phyloP scores from a whole-genome alignment of 179 eudicot genomes.

The Vitellaria paradoxa region DNA sequence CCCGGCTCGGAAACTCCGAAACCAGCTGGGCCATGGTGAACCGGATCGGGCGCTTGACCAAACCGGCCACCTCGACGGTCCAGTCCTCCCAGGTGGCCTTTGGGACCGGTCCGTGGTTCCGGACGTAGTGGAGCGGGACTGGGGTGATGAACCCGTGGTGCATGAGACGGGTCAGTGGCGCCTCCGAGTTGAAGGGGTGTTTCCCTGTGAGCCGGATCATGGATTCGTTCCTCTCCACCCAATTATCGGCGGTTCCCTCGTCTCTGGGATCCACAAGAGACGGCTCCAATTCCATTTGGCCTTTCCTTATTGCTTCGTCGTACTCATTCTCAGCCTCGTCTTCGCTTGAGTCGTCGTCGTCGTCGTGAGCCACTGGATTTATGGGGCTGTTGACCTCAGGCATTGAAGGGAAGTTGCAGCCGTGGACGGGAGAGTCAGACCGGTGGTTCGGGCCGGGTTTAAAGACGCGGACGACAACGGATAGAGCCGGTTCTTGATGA shows the following conservation, averaged over 20 bases:
- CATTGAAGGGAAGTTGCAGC: slow-evolving; percentile 23
- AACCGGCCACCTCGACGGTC: slow-evolving; percentile 75
- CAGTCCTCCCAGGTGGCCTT: slow-evolving; percentile 63
- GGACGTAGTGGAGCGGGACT: slow-evolving; percentile 87
- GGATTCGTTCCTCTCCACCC: slow-evolving; percentile 69
- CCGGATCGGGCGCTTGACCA: slow-evolving; percentile 49
- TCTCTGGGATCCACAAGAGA: slow-evolving; percentile 57
- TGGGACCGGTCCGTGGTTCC: slow-evolving; percentile 92
- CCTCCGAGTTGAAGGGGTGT: slow-evolving; percentile 92
- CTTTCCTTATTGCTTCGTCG: slow-evolving; percentile 34
- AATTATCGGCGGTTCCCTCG: slow-evolving; percentile 71
- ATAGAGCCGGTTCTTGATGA: slow-evolving; percentile 56
- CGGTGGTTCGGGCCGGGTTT: slow-evolving; percentile 38
- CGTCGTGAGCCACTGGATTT: neutral
- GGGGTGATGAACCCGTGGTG: slow-evolving; percentile 94
- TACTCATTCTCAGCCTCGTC: slow-evolving; percentile 38
- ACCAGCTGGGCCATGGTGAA: slow-evolving; percentile 69
- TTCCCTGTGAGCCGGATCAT: slow-evolving; percentile 87
- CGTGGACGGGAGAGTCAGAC: neutral
- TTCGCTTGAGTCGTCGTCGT: slow-evolving; percentile 26
- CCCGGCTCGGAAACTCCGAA: slow-evolving; percentile 52
- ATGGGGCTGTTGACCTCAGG: slow-evolving; percentile 8
- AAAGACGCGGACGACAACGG: slow-evolving; percentile 27
- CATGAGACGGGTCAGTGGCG: slow-evolving; percentile 79
- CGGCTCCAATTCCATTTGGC: slow-evolving; percentile 53